Evolutionary conservation across 1,284 basidiomycete genomes (phyloP).

Genomic region (Nidula niveotomentosa): DNA sequence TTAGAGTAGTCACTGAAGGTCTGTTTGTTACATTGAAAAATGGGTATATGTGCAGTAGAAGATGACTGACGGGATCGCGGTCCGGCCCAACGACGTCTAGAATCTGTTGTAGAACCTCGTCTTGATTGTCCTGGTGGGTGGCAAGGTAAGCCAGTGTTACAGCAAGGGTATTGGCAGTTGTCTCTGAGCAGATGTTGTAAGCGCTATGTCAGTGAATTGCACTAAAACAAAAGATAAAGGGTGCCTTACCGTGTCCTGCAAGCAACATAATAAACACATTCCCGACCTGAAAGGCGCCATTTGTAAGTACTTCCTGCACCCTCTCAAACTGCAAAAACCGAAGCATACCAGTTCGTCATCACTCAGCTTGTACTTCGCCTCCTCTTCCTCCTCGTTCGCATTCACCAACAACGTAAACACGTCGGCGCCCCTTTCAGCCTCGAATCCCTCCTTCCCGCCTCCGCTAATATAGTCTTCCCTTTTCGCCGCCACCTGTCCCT

Average conservation of each 20-base stretch:
- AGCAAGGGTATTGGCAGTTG: conserved; percentile 46
- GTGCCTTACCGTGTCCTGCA: conserved; percentile 49
- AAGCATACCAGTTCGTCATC: conserved; percentile 46
- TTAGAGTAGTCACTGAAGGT: conserved; percentile 38
- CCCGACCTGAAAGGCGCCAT: conserved; percentile 36
- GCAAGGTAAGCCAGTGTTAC: conserved; percentile 46
- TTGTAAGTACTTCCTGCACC: background rate
- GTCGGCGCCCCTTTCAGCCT: conserved; percentile 22
- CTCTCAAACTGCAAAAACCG: background rate
- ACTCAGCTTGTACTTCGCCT: conserved; percentile 39
- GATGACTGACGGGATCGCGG: conserved; percentile 34
- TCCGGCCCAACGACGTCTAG: conserved; percentile 35
- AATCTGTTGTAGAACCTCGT: conserved; percentile 46
- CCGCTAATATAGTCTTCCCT: conserved; percentile 20
- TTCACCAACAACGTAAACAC: conserved; percentile 48
- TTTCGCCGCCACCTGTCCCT: conserved; percentile 31
- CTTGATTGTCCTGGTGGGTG: conserved; percentile 41
- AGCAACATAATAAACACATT: conserved; percentile 54
- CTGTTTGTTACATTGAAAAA: conserved; percentile 18
- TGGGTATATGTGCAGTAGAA: background rate
- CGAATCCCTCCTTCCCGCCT: conserved; percentile 5
- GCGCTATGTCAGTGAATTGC: conserved; percentile 13
- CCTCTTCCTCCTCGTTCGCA: conserved; percentile 44
- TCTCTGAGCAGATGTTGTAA: conserved; percentile 32
- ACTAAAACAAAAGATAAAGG: conserved; percentile 17